Evolutionary conservation across 495 filamentous ascomycete species (phyloP), one percentile per base, ranked within the genome.

Genomic region (Recurvomyces mirabilis): DNA sequence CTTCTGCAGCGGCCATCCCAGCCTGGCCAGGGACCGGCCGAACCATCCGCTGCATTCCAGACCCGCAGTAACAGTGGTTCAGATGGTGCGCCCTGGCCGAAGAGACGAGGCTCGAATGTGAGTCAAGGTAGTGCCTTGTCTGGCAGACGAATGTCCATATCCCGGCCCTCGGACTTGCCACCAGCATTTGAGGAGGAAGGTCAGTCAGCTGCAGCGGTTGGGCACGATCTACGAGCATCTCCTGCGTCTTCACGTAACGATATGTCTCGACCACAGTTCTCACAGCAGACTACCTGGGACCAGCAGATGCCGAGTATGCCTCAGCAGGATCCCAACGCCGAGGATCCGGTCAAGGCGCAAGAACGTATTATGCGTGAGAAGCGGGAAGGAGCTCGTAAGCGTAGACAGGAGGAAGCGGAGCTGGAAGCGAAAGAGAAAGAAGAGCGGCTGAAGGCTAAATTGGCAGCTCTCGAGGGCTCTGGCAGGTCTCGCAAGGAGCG

Each of bases 21-120:
- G 28, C 62, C 67, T 31, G 78, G 81, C 34, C 65, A 70, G 41
- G 80, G 77, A 5, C 84, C 84, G n/a, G 82, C 85, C 29, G 93
- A 98, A 52, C 86, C 87, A 12, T 93, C 89, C 34, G 70, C 87
- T 21, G 84, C 87, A n/a, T 93, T 93, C 55, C 89, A 94, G 55
- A 86, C 82, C 7, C 74, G 86, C 34, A 73, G 73, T 11, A 58
- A 47, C 29, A 78, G 71, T 52, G 73, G 73, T 25, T 79, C 79
- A 38, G 82, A 88, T 46, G 74, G 67, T 13, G 57, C 58, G 12
- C 69, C 78, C 4, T 94, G 84, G 71, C 74, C 71, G 21, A 78
- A 87, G 43, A 77, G 86, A 34, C 79, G 93, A 34, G 81, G 82
- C 38, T 95, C 89, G n/a, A 94, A 87, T 56, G 82, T 94, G 22